Conservation (phyloP, 768 basidiomycete species). For the Heimioporus sp. region DNA sequence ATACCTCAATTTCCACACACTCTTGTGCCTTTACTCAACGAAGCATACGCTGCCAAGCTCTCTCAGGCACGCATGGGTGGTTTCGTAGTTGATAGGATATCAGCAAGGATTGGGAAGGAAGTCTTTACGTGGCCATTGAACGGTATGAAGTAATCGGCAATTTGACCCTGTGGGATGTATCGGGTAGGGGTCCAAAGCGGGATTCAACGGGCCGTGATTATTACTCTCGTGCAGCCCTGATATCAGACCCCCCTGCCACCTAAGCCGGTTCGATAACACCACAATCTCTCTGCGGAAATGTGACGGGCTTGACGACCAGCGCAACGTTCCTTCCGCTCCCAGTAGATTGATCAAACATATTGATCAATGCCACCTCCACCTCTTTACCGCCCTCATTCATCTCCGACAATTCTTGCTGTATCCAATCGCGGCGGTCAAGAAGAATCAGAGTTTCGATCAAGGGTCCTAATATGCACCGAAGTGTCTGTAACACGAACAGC, state of each 20-base stretch:
- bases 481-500: constrained; percentile 58
- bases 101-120: constrained; percentile 71
- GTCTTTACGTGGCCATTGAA: constrained; percentile 45
- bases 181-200: neutral
- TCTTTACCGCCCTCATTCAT: constrained; percentile 16
- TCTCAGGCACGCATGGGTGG: constrained; percentile 42
- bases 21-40: constrained; percentile 50
- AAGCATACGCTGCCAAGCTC: constrained; percentile 41
- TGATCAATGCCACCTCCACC: constrained; percentile 48
- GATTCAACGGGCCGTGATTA: neutral
- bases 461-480: constrained; percentile 69
- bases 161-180: constrained; percentile 8
- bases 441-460: constrained; percentile 65
- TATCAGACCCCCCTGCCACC: neutral
- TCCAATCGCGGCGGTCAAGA: constrained; percentile 59
- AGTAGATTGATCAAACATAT: constrained; percentile 68
- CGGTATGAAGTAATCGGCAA: constrained; percentile 12
- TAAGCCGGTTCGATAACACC: neutral
- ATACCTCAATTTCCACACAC: constrained; percentile 51
- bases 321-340: constrained; percentile 76
- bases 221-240: too few relatives aligned
- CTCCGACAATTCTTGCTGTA: constrained; percentile 39
- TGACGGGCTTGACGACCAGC: constrained; percentile 46
- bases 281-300: constrained; percentile 4
- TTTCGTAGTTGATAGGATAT: constrained; percentile 54